Conservation (phyloP, 805 yeast species). For the Pichia californica region DNA sequence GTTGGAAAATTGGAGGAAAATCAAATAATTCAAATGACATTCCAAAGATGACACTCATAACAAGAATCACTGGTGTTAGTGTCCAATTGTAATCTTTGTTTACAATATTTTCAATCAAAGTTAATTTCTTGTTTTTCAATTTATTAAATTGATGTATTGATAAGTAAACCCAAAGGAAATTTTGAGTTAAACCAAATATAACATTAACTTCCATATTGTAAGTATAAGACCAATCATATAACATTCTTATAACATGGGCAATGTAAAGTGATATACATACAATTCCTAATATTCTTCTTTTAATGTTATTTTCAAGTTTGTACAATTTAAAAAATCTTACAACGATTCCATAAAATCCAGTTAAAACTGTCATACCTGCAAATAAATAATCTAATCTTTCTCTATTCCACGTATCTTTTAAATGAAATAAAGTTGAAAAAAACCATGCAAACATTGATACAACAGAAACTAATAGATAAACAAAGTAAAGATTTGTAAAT, state of each 20-base stretch:
- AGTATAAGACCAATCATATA: slow-evolving; percentile 78
- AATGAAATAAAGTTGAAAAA: slow-evolving; percentile 79
- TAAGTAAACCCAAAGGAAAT: slow-evolving; percentile 43
- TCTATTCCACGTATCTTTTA: slow-evolving; percentile 73
- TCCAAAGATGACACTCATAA: slow-evolving; percentile 53
- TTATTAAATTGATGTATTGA: slow-evolving; percentile 27
- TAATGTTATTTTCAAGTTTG: slow-evolving; percentile 20
- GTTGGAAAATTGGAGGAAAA: slow-evolving; percentile 63
- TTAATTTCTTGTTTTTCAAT: slow-evolving; percentile 12
- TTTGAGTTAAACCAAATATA: slow-evolving; percentile 69
- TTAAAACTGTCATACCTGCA: slow-evolving; percentile 82
- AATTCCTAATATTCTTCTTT: slow-evolving; percentile 32
- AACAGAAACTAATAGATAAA: slow-evolving; percentile 44
- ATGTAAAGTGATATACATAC: slow-evolving; percentile 46
- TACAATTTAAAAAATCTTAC: slow-evolving; percentile 59
- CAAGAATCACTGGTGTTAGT: slow-evolving; percentile 47
- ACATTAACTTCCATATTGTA: slow-evolving; percentile 93
- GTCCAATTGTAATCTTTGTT: slow-evolving; percentile 34
- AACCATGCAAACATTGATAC: slow-evolving; percentile 85
- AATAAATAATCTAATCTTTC: slow-evolving; percentile 87
- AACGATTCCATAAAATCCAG: slow-evolving; percentile 67
- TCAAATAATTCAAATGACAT: slow-evolving; percentile 91
- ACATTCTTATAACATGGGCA: slow-evolving; percentile 60
- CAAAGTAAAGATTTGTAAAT: slow-evolving; percentile 25
- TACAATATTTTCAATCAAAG: slow-evolving; percentile 19